Evolutionary conservation across 23 red algal genomes (phyloP).

Genomic region (Cyanidioschyzon merolae): DNA sequence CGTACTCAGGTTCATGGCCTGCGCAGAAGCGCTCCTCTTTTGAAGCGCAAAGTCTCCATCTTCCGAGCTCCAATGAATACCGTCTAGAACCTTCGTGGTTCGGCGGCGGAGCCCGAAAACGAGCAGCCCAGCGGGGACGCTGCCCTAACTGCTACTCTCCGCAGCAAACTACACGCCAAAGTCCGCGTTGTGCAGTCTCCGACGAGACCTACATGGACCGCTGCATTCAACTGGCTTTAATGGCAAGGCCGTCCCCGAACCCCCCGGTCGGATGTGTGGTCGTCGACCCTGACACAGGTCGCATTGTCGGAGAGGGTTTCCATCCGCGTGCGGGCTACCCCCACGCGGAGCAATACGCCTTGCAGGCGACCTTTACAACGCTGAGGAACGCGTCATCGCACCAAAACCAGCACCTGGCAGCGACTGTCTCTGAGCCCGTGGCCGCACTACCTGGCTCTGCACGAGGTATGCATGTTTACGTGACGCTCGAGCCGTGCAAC

Average conservation of each 20-base stretch:
- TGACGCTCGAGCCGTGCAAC: conserved; percentile 85
- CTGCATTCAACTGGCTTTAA: conserved; percentile 36
- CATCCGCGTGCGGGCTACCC: conserved; percentile 46
- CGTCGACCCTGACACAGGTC: conserved; percentile 17
- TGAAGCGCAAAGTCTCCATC: too few species aligned
- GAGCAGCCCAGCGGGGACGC: too few species aligned
- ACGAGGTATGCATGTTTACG: conserved; percentile 28
- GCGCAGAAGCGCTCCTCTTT: too few species aligned
- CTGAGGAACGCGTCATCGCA: neutral
- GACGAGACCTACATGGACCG: conserved; percentile 55
- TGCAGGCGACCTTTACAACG: neutral
- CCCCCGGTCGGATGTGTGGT: conserved; percentile 83
- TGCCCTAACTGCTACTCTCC: too few species aligned
- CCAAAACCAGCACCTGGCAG: neutral
- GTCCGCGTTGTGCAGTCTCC: too few species aligned
- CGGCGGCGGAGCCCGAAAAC: too few species aligned
- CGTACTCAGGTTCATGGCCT: too few species aligned
- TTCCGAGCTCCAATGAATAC: too few species aligned
- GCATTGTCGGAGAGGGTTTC: conserved; percentile 60
- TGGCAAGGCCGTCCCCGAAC: conserved; percentile 68
- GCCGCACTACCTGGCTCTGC: neutral
- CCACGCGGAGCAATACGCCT: conserved; percentile 71
- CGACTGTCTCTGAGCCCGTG: neutral
- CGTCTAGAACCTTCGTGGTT: too few species aligned
- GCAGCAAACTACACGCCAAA: too few species aligned